Percentiles rank a stretch among this genome's conserved stretches.
phyloP scores from a whole-genome alignment of 176 grass and related monocot genomes.

The Miscanthus lutarioriparius region DNA sequence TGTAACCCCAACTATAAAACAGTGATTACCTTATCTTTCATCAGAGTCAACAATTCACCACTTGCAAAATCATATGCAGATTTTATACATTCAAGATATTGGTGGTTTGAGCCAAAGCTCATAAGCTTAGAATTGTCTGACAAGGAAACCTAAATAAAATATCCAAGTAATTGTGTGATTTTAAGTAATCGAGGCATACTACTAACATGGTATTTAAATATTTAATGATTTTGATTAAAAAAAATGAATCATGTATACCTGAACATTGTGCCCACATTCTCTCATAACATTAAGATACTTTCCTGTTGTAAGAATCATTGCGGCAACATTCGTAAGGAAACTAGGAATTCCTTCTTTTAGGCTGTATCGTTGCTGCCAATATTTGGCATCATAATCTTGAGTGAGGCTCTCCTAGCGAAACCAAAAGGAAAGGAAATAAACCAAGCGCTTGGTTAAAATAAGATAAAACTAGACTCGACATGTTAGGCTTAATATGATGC shows the following conservation, averaged over 20 bases:
- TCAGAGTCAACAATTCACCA: slow-evolving; percentile 83
- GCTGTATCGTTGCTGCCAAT: slow-evolving; percentile 95
- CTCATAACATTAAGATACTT: slow-evolving; percentile 99
- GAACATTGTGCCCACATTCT: slow-evolving; percentile 91
- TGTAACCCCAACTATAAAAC: slow-evolving; percentile 5
- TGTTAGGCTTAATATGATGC: slow-evolving; percentile 33
- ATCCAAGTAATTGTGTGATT: slow-evolving; percentile 27
- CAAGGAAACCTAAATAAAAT: slow-evolving; percentile 72
- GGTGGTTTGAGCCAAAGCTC: slow-evolving; percentile 87
- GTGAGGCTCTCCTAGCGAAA: slow-evolving; percentile 82
- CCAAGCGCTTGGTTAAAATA: slow-evolving; percentile 21
- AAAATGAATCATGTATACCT: slow-evolving; percentile 51
- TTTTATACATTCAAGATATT: slow-evolving; percentile 97
- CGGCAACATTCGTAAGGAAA: slow-evolving; percentile 91
- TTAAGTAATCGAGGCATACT: background rate
- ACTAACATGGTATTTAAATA: background rate
- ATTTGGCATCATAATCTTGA: slow-evolving; percentile 91
- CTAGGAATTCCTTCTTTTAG: slow-evolving; percentile 92
- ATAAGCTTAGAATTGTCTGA: slow-evolving; percentile 96
- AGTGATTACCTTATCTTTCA: slow-evolving; percentile 80
- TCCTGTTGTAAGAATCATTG: slow-evolving; percentile 88
- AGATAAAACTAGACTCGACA: background rate
- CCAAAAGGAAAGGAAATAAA: slow-evolving; percentile 36
- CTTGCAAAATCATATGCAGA: slow-evolving; percentile 99
- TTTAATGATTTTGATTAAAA: slow-evolving; percentile 3